phyloP scores from a whole-genome alignment of 73 alveolate genomes.

The Stentor roeselii region DNA sequence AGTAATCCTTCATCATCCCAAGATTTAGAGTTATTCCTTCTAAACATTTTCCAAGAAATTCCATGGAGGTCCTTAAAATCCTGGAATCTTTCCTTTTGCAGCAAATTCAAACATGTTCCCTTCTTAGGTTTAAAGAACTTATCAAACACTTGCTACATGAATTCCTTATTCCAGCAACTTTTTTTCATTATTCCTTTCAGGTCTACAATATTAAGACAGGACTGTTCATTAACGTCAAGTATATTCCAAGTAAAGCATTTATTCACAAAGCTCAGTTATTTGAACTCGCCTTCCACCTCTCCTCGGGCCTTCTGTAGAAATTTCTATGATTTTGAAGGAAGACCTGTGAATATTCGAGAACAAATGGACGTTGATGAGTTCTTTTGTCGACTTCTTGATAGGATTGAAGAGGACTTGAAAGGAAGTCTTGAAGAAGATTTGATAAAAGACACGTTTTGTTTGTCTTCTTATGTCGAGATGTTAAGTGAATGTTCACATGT shows the following conservation, averaged over 20 bases:
- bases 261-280: slow-evolving; percentile 5
- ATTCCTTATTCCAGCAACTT: slow-evolving; percentile 87
- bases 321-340: slow-evolving; percentile 61
- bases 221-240: neutral
- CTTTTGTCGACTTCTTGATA: slow-evolving; percentile 83
- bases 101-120: slow-evolving; percentile 59
- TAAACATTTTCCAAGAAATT: slow-evolving; percentile 34
- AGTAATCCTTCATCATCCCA: neutral
- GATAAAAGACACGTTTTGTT: slow-evolving; percentile 74
- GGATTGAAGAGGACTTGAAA: slow-evolving; percentile 67
- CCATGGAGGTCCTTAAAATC: slow-evolving; percentile 70
- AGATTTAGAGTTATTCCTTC: neutral
- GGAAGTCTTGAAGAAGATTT: slow-evolving; percentile 55
- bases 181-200: slow-evolving; percentile 77
- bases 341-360: slow-evolving; percentile 73
- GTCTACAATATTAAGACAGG: slow-evolving; percentile 32
- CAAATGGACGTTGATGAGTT: slow-evolving; percentile 96
- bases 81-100: slow-evolving; percentile 65
- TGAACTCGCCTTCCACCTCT: neutral
- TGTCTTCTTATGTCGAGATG: slow-evolving; percentile 80
- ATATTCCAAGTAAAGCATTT: slow-evolving; percentile 5
- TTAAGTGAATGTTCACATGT: slow-evolving; percentile 84
- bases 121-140: slow-evolving; percentile 89
- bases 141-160: slow-evolving; percentile 96
- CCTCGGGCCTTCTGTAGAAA: slow-evolving; percentile 19